These are phyloP conservation scores for Lathyrus oleraceus DNA, from an alignment of 306 rosid species.

Conservation along the genomic window DNA sequence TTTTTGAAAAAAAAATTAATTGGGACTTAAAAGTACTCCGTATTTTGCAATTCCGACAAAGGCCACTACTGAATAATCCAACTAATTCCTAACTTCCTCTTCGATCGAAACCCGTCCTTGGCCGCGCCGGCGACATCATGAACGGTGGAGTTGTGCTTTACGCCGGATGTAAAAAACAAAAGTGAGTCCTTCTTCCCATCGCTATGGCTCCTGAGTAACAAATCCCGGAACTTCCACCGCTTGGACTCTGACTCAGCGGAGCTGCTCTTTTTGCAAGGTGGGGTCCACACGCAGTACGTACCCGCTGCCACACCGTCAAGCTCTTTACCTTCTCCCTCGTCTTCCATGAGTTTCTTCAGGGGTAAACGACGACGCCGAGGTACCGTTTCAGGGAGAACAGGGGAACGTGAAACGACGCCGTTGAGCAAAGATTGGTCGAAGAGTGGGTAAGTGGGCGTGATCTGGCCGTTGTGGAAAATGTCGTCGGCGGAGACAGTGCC, in stretches of 20 bases:
- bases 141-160: conserved; percentile 11
- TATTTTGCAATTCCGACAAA: conserved; percentile 44
- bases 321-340: conserved; percentile 29
- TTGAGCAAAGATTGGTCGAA: conserved; percentile 49
- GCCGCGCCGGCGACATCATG: neutral
- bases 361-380: conserved; percentile 52
- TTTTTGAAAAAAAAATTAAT: neutral
- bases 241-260: conserved; percentile 53
- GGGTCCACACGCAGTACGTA: conserved; percentile 75
- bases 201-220: conserved; percentile 57
- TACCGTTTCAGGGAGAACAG: neutral
- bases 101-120: conserved; percentile 32
- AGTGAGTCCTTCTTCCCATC: conserved; percentile 50
- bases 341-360: conserved; percentile 61
- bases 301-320: conserved; percentile 49
- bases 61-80: conserved; percentile 51
- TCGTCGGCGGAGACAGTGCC: conserved; percentile 61
- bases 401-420: conserved; percentile 14
- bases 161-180: conserved; percentile 18
- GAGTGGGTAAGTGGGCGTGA: conserved; percentile 66
- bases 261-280: conserved; percentile 55
- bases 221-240: conserved; percentile 69
- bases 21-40: conserved; percentile 43
- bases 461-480: conserved; percentile 80
- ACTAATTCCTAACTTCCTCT: conserved; percentile 48